Percentiles rank a stretch among this genome's conserved stretches.
These are phyloP conservation scores for Phytophthora fragariae DNA, from an alignment of 352 stramenopile genomes.

Conservation along the genomic window DNA sequence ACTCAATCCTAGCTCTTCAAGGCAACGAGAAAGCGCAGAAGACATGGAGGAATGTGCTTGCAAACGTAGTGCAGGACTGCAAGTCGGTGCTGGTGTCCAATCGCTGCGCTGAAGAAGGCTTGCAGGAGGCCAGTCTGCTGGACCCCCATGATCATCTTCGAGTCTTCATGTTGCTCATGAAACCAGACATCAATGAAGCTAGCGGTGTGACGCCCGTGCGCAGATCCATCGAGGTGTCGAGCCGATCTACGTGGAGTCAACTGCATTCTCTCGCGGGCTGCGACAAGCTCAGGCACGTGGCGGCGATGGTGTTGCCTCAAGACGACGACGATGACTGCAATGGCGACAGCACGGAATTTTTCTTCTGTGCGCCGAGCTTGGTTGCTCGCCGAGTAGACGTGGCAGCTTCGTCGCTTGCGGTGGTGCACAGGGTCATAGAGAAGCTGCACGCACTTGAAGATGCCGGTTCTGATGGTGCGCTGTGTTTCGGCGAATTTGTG, in stretches of 20 bases:
- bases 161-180: conserved; percentile 32
- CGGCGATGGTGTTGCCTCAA: conserved; percentile 27
- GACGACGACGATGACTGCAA: conserved; percentile 23
- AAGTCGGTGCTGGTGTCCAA: conserved; percentile 22
- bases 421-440: conserved; percentile 23
- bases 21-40: conserved; percentile 19
- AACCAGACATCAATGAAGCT: background rate
- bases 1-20: conserved; percentile 30
- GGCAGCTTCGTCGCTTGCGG: conserved; percentile 33
- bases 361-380: conserved; percentile 35
- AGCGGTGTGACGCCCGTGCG: background rate
- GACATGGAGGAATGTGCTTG: conserved; percentile 27
- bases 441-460: conserved; percentile 17
- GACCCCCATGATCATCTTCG: conserved; percentile 20
- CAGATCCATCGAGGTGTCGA: conserved; percentile 23
- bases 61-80: conserved; percentile 20
- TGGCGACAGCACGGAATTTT: conserved; percentile 29
- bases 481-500: conserved; percentile 15
- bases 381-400: conserved; percentile 39
- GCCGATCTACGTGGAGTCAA: conserved; percentile 17
- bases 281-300: conserved; percentile 34
- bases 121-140: conserved; percentile 10
- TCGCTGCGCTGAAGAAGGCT: conserved; percentile 17
- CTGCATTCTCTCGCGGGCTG: conserved; percentile 34
- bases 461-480: conserved; percentile 8